Percentiles rank a stretch among this genome's conserved stretches.
These are phyloP conservation scores for Crithidia expoeki DNA, from an alignment of 208 protist genomes.

Conservation along the genomic window DNA sequence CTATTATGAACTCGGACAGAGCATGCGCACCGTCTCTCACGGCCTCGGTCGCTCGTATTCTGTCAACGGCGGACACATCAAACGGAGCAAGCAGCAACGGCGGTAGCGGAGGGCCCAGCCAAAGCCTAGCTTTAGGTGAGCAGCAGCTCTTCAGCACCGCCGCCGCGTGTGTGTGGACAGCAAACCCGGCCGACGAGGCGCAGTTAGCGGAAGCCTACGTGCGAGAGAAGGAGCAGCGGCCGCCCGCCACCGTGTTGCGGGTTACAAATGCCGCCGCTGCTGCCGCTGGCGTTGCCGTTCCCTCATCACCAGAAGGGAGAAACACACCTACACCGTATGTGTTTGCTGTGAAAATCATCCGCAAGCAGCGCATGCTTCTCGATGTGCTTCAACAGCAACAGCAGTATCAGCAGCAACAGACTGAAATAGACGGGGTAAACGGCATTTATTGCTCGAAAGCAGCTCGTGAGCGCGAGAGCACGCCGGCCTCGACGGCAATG, in stretches of 20 bases:
- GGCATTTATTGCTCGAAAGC: too few relatives aligned
- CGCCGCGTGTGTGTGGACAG: neutral
- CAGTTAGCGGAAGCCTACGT: slow-evolving; percentile 19
- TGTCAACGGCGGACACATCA: neutral
- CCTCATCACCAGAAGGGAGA: neutral
- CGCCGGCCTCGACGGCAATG: neutral
- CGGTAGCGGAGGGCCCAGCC: neutral
- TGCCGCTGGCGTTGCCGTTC: neutral
- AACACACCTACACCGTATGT: neutral
- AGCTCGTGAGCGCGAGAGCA: neutral
- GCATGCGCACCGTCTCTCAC: neutral
- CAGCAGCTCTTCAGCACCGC: slow-evolving; percentile 23
- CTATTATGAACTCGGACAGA: too few relatives aligned
- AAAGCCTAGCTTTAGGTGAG: neutral
- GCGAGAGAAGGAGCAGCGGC: slow-evolving; percentile 10
- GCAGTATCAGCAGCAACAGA: slow-evolving; percentile 9
- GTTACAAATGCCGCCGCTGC: neutral
- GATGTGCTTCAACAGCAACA: slow-evolving; percentile 34
- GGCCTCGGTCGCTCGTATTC: neutral
- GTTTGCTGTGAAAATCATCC: slow-evolving; percentile 59
- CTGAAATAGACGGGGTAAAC: too few relatives aligned
- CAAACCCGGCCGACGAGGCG: slow-evolving; percentile 17
- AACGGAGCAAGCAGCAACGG: neutral
- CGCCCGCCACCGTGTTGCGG: slow-evolving; percentile 16
- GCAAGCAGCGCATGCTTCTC: slow-evolving; percentile 46